These are phyloP conservation scores for Lophiostoma macrostomum DNA, from an alignment of 495 filamentous ascomycete genomes.

Conservation along the genomic window DNA sequence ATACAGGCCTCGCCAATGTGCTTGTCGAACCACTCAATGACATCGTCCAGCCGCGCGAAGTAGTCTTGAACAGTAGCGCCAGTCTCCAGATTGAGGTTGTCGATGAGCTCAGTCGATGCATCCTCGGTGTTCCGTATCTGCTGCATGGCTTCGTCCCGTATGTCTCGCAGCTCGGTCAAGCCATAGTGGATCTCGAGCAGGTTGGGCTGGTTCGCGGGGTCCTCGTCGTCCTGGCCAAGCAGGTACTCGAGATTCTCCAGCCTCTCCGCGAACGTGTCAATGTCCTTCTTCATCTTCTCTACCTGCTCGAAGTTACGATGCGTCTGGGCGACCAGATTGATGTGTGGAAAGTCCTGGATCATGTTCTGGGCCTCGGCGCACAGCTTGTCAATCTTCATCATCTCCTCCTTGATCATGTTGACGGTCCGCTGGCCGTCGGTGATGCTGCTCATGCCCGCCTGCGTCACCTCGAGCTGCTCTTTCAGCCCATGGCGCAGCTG, in stretches of 20 bases:
- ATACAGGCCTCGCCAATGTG: conserved; percentile 83
- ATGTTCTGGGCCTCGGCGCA: conserved; percentile 94
- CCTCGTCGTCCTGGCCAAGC: conserved; percentile 75
- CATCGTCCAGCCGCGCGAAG: conserved; percentile 81
- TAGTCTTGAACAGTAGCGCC: conserved; percentile 75
- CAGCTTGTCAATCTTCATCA: conserved; percentile 96
- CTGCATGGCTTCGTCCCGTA: conserved; percentile 92
- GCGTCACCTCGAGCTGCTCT: conserved; percentile 88
- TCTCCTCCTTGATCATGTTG: conserved; percentile 89
- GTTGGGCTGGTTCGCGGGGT: conserved; percentile 89
- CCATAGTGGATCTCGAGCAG: conserved; percentile 84
- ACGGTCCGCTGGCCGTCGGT: conserved; percentile 84
- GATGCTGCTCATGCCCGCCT: conserved; percentile 82
- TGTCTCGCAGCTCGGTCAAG: conserved; percentile 85
- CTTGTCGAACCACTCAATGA: conserved; percentile 91
- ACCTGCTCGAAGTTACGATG: conserved; percentile 93
- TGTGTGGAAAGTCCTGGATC: conserved; percentile 94
- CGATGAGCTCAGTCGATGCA: conserved; percentile 40
- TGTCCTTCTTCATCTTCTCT: conserved; percentile 82
- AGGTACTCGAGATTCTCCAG: conserved; percentile 70
- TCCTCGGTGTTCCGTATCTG: conserved; percentile 50
- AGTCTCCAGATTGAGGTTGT: conserved; percentile 55
- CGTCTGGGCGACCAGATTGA: conserved; percentile 88
- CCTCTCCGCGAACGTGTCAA: conserved; percentile 79
- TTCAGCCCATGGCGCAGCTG: conserved; percentile 82